Percentiles rank a stretch among this genome's conserved stretches.
Conservation (phyloP, 2,329 filamentous ascomycete genomes). For the Sordariomycetes sp. region DNA sequence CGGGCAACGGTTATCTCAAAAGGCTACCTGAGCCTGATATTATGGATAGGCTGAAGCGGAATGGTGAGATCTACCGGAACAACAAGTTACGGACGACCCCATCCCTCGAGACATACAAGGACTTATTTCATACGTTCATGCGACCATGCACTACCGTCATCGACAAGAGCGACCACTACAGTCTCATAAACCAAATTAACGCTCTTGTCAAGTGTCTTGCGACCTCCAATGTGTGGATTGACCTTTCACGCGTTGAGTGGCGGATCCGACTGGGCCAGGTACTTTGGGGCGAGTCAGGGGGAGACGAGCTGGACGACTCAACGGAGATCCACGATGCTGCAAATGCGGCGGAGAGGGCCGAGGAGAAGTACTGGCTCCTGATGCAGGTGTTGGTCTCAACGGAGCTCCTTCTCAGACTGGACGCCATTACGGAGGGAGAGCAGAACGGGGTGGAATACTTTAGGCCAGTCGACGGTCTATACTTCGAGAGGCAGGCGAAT, state of each 20-base stretch:
- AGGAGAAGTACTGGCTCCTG: slow-evolving; percentile 59
- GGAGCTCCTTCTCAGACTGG: slow-evolving; percentile 55
- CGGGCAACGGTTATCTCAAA: slow-evolving; percentile 41
- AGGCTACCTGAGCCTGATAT: slow-evolving; percentile 48
- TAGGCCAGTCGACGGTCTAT: slow-evolving; percentile 46
- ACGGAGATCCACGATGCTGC: slow-evolving; percentile 40
- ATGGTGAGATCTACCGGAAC: slow-evolving; percentile 45
- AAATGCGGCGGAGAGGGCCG: slow-evolving; percentile 39
- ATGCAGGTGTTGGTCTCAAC: slow-evolving; percentile 57
- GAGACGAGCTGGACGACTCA: slow-evolving; percentile 43
- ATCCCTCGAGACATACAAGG: slow-evolving; percentile 50
- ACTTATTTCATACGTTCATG: slow-evolving; percentile 51
- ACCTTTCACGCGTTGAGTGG: slow-evolving; percentile 69
- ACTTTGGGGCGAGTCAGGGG: slow-evolving; percentile 50
- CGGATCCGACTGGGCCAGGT: slow-evolving; percentile 64
- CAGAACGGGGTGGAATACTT: slow-evolving; percentile 43
- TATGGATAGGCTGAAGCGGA: slow-evolving; percentile 48
- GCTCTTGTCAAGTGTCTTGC: slow-evolving; percentile 57
- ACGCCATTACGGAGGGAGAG: slow-evolving; percentile 52
- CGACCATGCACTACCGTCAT: slow-evolving; percentile 46
- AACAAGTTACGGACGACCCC: slow-evolving; percentile 40
- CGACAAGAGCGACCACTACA: slow-evolving; percentile 49
- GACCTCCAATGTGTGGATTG: slow-evolving; percentile 60
- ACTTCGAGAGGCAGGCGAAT: slow-evolving; percentile 54
- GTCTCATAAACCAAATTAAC: slow-evolving; percentile 61